Evolutionary conservation across 75 land plant species (phyloP).

Genomic region (Larix kaempferi): DNA sequence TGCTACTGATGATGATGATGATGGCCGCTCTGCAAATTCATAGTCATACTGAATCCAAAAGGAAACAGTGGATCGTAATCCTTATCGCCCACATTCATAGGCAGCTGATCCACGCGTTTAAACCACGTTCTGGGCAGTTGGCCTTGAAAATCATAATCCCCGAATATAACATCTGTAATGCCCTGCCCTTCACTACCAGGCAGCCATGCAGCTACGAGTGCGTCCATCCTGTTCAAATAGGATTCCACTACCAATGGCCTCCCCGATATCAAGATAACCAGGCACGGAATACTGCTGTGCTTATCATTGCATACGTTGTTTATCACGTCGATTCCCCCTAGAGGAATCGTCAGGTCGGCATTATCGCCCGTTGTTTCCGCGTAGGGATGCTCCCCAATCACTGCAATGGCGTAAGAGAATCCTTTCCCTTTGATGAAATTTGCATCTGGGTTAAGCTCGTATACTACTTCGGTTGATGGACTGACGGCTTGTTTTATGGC

Average conservation of each 20-base stretch:
- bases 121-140: conserved; percentile 46
- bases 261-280: conserved; percentile 81
- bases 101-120: conserved; percentile 56
- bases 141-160: conserved; percentile 40
- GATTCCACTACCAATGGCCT: conserved; percentile 82
- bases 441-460: conserved; percentile 42
- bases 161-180: conserved; percentile 42
- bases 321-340: conserved; percentile 46
- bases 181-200: conserved; percentile 43
- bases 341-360: conserved; percentile 66
- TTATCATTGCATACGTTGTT: conserved; percentile 44
- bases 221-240: conserved; percentile 58
- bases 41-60: conserved; percentile 72
- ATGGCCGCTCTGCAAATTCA: conserved; percentile 11
- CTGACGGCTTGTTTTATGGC: conserved; percentile 63
- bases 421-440: conserved; percentile 29
- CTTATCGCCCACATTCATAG: conserved; percentile 54
- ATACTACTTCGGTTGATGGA: conserved; percentile 55
- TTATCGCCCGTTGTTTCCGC: conserved; percentile 72
- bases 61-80: conserved; percentile 87
- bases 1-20: no score
- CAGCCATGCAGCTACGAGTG: conserved; percentile 49
- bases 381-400: conserved; percentile 76
- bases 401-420: conserved; percentile 71
- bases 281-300: conserved; percentile 27